Conservation (phyloP, 176 grass and related monocot genomes). For the Phoenix roebelenii region DNA sequence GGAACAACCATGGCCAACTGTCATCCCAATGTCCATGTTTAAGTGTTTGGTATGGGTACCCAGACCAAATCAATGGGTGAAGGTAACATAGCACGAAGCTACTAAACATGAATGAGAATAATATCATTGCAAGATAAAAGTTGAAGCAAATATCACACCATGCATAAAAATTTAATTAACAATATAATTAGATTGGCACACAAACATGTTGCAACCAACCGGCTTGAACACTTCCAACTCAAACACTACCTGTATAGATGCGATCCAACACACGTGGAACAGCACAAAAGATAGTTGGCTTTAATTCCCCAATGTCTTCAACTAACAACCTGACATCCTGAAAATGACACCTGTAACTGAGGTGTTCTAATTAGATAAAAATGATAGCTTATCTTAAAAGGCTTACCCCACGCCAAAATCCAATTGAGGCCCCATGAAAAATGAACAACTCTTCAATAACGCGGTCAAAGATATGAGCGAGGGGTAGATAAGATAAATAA, state of each 20-base stretch:
- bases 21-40: too few species aligned
- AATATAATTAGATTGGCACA: too few species aligned
- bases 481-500: conserved; percentile 93
- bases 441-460: conserved; percentile 95
- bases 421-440: conserved; percentile 82
- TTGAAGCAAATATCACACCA: too few species aligned
- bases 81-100: too few species aligned
- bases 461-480: conserved; percentile 95
- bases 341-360: conserved; percentile 19
- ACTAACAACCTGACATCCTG: conserved; percentile 90
- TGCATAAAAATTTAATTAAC: too few species aligned
- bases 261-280: conserved; percentile 95
- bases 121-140: too few species aligned
- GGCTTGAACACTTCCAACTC: too few species aligned
- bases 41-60: too few species aligned
- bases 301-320: conserved; percentile 80
- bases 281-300: conserved; percentile 88
- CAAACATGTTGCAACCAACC: too few species aligned
- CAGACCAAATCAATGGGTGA: too few species aligned
- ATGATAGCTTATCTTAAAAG: conserved; percentile 8
- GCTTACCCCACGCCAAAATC: conserved; percentile 97
- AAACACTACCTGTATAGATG: conserved; percentile 74
- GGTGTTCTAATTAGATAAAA: conserved; percentile 16
- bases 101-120: too few species aligned
- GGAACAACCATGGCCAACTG: too few species aligned